Conservation (phyloP, 2,329 filamentous ascomycete genomes). For the Microcyclosporella mali region DNA sequence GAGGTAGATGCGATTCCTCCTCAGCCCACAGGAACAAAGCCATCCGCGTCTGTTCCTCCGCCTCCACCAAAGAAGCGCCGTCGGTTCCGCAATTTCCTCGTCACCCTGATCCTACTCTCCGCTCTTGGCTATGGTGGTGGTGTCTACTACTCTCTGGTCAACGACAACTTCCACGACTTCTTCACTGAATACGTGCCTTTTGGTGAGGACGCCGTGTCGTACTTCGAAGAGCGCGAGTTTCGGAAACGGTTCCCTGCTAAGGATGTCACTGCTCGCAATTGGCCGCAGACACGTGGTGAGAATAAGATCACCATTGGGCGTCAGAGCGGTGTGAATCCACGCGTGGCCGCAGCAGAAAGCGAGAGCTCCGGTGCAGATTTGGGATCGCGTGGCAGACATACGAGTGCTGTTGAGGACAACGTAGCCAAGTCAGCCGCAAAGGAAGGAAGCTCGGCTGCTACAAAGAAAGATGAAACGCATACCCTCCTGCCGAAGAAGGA, state of each 20-base stretch:
- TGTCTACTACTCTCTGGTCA: slow-evolving; percentile 86
- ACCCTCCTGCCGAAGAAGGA: slow-evolving; percentile 16
- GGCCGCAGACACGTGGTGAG: slow-evolving; percentile 49
- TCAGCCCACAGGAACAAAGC: slow-evolving; percentile 23
- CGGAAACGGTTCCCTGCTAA: slow-evolving; percentile 69
- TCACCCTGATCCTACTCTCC: slow-evolving; percentile 70
- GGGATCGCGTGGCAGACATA: slow-evolving; percentile 49
- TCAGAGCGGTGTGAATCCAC: slow-evolving; percentile 79
- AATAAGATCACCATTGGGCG: slow-evolving; percentile 75
- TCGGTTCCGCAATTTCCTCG: slow-evolving; percentile 68
- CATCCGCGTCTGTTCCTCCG: slow-evolving; percentile 38
- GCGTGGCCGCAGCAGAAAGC: slow-evolving; percentile 56
- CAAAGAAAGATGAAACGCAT: slow-evolving; percentile 9
- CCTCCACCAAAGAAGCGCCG: slow-evolving; percentile 60
- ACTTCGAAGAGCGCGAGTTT: slow-evolving; percentile 93
- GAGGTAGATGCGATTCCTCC: slow-evolving; percentile 18
- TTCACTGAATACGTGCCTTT: slow-evolving; percentile 96
- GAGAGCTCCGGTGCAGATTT: slow-evolving; percentile 42
- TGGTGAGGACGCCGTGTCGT: slow-evolving; percentile 88
- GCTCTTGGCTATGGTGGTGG: slow-evolving; percentile 77
- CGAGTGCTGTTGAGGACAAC: slow-evolving; percentile 51
- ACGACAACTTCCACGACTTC: slow-evolving; percentile 98
- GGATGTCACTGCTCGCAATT: slow-evolving; percentile 34
- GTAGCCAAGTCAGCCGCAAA: slow-evolving; percentile 18
- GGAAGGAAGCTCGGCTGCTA: slow-evolving; percentile 7